phyloP scores from a whole-genome alignment of 1,284 basidiomycete genomes.

The Ceratobasidium papillatum region DNA sequence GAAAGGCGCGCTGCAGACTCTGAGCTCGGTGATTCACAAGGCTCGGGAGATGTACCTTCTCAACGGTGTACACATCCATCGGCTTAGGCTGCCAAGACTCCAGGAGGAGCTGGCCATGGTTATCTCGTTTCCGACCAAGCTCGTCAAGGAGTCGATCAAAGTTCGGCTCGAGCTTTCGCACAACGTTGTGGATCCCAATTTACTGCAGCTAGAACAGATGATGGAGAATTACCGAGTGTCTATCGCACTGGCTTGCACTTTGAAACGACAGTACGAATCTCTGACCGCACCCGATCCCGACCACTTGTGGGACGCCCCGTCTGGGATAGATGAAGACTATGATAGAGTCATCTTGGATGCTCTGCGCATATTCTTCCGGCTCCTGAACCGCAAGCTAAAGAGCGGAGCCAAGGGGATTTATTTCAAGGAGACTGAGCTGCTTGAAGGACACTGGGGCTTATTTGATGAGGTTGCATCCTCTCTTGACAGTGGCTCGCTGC shows the following conservation, averaged over 20 bases:
- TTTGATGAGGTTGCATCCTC: conserved; percentile 93
- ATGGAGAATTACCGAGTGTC: conserved; percentile 93
- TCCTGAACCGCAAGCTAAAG: conserved; percentile 96
- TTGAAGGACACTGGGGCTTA: conserved; percentile 96
- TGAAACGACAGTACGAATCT: conserved; percentile 93
- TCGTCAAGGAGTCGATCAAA: conserved; percentile 90
- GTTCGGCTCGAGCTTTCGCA: conserved; percentile 91
- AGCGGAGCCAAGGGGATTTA: conserved; percentile 91
- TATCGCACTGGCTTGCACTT: conserved; percentile 90
- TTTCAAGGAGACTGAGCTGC: conserved; percentile 97
- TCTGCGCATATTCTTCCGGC: conserved; percentile 89
- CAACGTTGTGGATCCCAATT: conserved; percentile 87
- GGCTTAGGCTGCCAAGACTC: conserved; percentile 93
- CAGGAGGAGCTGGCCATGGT: conserved; percentile 92
- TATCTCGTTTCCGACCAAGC: conserved; percentile 93
- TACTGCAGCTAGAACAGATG: conserved; percentile 95
- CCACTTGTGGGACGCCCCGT: conserved; percentile 88
- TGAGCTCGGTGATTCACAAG: conserved; percentile 85
- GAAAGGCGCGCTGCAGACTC: conserved; percentile 88
- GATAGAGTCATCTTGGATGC: conserved; percentile 90
- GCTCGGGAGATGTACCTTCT: conserved; percentile 90
- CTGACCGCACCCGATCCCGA: conserved; percentile 87
- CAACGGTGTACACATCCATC: conserved; percentile 73
- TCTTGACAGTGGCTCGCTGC: conserved; percentile 85
- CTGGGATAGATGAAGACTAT: conserved; percentile 89